Evolutionary conservation across 1,139 yeast genomes (phyloP).

Genomic region (Taphrina populina): DNA sequence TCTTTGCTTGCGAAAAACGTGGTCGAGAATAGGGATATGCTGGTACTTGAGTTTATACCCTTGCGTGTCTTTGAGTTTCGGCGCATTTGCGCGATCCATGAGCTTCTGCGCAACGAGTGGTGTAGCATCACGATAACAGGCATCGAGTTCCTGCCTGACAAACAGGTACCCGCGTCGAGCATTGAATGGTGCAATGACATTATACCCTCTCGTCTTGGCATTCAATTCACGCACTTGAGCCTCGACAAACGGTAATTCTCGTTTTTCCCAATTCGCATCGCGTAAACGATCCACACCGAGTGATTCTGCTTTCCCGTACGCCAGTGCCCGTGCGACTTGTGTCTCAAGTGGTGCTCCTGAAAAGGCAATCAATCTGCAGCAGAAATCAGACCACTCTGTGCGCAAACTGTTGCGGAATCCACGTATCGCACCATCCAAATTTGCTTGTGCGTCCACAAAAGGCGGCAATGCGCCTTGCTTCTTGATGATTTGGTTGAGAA

Average conservation of each 20-base stretch:
- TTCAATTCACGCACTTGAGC: constrained; percentile 56
- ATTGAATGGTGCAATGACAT: constrained; percentile 72
- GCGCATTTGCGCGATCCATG: constrained; percentile 25
- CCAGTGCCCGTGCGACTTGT: constrained; percentile 45
- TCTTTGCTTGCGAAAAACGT: constrained; percentile 23
- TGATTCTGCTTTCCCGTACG: constrained; percentile 20
- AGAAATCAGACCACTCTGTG: constrained; percentile 17
- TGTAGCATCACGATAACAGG: constrained; percentile 45
- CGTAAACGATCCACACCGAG: constrained; percentile 17
- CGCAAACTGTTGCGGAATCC: constrained; percentile 22
- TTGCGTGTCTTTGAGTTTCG: constrained; percentile 18
- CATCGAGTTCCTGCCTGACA: constrained; percentile 53
- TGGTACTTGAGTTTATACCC: constrained; percentile 18
- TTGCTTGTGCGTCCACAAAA: constrained; percentile 72
- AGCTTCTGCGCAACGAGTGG: constrained; percentile 14
- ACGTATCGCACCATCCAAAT: constrained; percentile 13
- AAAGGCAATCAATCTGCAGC: constrained; percentile 23
- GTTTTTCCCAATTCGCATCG: constrained; percentile 47
- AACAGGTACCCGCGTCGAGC: constrained; percentile 67
- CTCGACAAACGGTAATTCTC: constrained; percentile 48
- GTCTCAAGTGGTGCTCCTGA: constrained; percentile 51
- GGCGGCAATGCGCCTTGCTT: constrained; percentile 79
- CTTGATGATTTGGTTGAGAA: constrained; percentile 66
- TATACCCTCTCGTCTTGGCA: constrained; percentile 63
- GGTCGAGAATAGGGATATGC: constrained; percentile 20